These are phyloP conservation scores for Erodium chrysanthum DNA, from an alignment of 441 rosid species.

Conservation along the genomic window DNA sequence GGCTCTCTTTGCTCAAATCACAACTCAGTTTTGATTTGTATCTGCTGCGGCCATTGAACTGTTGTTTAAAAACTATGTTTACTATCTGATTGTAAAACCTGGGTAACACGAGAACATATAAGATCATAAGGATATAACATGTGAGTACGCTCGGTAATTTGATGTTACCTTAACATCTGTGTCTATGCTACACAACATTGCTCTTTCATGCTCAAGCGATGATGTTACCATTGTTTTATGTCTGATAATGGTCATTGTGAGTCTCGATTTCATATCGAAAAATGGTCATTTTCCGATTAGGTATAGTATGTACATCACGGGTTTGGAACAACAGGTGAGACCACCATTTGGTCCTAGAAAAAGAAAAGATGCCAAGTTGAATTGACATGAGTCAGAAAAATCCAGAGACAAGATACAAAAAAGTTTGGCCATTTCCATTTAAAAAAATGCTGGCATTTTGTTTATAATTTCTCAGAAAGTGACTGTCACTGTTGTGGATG, in stretches of 20 bases:
- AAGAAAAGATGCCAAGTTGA: too few species aligned
- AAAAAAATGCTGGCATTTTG: neutral
- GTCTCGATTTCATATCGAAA: too few species aligned
- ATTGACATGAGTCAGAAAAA: neutral
- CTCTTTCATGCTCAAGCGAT: too few species aligned
- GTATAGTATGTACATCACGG: too few species aligned
- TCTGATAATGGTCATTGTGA: too few species aligned
- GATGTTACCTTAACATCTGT: too few species aligned
- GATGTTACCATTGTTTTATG: too few species aligned
- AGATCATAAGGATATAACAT: neutral
- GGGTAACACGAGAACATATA: neutral
- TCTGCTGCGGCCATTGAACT: neutral
- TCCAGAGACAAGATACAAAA: neutral
- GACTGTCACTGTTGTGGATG: neutral
- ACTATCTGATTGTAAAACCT: neutral
- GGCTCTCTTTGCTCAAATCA: constrained; percentile 62
- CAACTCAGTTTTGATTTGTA: constrained; percentile 42
- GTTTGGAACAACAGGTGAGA: too few species aligned
- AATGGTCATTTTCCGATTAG: too few species aligned
- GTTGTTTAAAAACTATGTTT: neutral
- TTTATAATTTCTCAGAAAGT: neutral
- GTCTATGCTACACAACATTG: too few species aligned
- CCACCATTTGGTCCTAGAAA: too few species aligned
- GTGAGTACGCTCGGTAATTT: too few species aligned
- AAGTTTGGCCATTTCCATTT: neutral